phyloP scores from a whole-genome alignment of 1,139 yeast genomes.

The Candida tropicalis region DNA sequence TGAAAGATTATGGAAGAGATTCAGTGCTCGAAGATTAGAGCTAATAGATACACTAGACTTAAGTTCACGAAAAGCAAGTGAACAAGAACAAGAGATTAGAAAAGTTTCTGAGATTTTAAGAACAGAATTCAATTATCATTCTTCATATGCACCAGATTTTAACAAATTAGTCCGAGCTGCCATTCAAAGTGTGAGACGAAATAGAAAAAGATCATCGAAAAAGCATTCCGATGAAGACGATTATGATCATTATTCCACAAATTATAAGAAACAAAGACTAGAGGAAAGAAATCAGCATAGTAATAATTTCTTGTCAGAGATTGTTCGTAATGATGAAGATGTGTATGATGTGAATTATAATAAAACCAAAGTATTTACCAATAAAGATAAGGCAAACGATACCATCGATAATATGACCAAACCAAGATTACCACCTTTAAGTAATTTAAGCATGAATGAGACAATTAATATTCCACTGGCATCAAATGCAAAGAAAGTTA shows the following conservation, averaged over 20 bases:
- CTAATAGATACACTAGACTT: slow-evolving; percentile 80
- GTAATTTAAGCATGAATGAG: slow-evolving; percentile 12
- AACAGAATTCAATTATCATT: slow-evolving; percentile 72
- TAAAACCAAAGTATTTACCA: slow-evolving; percentile 29
- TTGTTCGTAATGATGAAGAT: slow-evolving; percentile 38
- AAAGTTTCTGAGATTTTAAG: slow-evolving; percentile 77
- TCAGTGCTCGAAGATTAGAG: slow-evolving; percentile 85
- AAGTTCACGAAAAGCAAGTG: slow-evolving; percentile 83
- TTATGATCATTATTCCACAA: neutral
- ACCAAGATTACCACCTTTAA: slow-evolving; percentile 31
- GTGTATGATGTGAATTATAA: slow-evolving; percentile 38
- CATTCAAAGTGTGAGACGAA: slow-evolving; percentile 63
- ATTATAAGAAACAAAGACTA: neutral
- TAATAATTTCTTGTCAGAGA: slow-evolving; percentile 35
- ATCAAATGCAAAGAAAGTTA: slow-evolving; percentile 24
- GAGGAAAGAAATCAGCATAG: slow-evolving; percentile 5
- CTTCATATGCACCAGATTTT: slow-evolving; percentile 64
- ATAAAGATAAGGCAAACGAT: slow-evolving; percentile 39
- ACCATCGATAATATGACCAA: slow-evolving; percentile 42
- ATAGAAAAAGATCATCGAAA: slow-evolving; percentile 45
- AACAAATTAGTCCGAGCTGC: slow-evolving; percentile 92
- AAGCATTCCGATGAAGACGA: slow-evolving; percentile 15
- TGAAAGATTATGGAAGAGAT: slow-evolving; percentile 83
- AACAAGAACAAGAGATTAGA: slow-evolving; percentile 80
- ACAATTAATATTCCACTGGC: slow-evolving; percentile 13